Evolutionary conservation across 2,329 filamentous ascomycete species (phyloP), one percentile per base, ranked within the genome.

Genomic region (Diaporthe ampelina): DNA sequence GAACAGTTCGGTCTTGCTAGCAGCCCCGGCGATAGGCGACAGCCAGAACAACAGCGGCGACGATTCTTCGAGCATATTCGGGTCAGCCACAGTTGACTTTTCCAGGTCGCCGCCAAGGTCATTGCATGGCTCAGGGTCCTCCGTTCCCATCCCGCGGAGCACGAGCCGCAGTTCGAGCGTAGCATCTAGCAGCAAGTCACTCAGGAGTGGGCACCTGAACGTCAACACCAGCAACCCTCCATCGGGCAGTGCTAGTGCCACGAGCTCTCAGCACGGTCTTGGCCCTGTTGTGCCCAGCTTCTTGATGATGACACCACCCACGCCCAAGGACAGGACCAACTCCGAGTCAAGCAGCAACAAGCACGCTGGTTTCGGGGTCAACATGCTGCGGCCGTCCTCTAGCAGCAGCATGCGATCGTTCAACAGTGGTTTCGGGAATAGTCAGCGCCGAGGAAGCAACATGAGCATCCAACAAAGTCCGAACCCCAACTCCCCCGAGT

Each of bases 1-100:
- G n/a, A 95, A 91, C 74, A 94, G 91, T 79, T 93, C 92, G 48
- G 91, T 93, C 26, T 86, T 96, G 76, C 88, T 87, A 35, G 84
- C 88, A 3, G 87, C 85, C 11, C 84, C 86, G 37, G 78, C 79
- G 4, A 77, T 83, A 26, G 81, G 80, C 57, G 85, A 85, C 15
- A 83, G 82, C 24, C 81, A 82, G 56, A 73, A 68, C 17, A 86
- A 88, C 75, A 88, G 87, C 77, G 89, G 88, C 75, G 89, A 91
- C 79, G 89, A 91, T 79, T 90, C 88, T 57, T 87, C 88, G 3
- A 90, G 88, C 74, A 73, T 89, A 24, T 89, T 88, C 78, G 88
- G 86, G 43, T 84, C 84, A 21, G 89, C 88, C 35, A 86, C 87
- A 2, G 84, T 91, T 1, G 89, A 91, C 80, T 91, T 88, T 78